A percentile compares a stretch with the other conserved stretches of the same genome.
Evolutionary conservation across 140 eudicot genomes (phyloP).

Genomic region (Oenanthe javanica): DNA sequence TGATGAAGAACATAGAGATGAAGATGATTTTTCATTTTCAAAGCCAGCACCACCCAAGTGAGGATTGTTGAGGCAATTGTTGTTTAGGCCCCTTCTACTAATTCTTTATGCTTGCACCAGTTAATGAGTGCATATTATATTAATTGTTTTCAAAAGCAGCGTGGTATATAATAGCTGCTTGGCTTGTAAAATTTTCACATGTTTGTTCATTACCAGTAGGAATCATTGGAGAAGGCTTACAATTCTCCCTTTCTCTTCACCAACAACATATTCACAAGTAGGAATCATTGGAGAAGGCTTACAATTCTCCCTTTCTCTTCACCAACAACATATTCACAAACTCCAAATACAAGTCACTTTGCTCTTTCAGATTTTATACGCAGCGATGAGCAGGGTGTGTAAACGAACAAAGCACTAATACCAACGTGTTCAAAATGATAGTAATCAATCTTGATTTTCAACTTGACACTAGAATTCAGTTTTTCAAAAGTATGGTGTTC

Average conservation of each 20-base stretch:
- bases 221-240: neutral
- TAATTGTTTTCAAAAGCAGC: neutral
- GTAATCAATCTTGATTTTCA: too few species aligned
- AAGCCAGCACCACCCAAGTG: slow-evolving; percentile 30
- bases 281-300: neutral
- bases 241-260: neutral
- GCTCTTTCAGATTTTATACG: neutral
- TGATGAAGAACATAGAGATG: slow-evolving; percentile 23
- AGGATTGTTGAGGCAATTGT: neutral
- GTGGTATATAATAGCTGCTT: neutral
- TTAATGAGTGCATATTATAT: neutral
- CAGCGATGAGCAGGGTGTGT: too few species aligned
- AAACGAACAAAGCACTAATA: too few species aligned
- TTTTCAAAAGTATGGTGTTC: too few species aligned
- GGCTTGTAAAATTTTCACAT: neutral
- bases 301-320: neutral
- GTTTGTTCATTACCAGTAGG: neutral
- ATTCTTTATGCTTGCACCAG: neutral
- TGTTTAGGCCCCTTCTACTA: neutral
- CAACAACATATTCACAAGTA: neutral
- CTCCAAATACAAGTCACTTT: neutral
- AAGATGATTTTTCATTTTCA: slow-evolving; percentile 64
- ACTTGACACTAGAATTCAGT: too few species aligned
- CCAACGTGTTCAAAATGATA: too few species aligned
- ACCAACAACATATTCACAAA: neutral